These are phyloP conservation scores for Kandelia obovata DNA, from an alignment of 345 rosid genomes.

Conservation along the genomic window DNA sequence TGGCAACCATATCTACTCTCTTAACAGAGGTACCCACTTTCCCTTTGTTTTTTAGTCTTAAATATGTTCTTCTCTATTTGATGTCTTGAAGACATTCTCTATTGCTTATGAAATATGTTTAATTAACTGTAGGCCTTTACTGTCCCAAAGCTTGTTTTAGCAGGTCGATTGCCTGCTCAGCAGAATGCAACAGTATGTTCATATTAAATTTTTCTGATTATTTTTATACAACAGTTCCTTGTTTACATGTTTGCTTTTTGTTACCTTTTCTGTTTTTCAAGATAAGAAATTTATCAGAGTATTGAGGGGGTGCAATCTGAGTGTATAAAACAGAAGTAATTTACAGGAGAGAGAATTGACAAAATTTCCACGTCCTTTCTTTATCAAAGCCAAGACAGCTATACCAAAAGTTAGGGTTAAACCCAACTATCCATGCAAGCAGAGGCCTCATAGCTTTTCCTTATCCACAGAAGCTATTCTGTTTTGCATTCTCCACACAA, in stretches of 20 bases:
- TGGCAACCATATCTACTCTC: conserved; percentile 86
- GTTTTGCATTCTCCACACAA: too few relatives aligned
- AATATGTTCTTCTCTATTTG: conserved; percentile 1
- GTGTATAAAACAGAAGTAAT: too few relatives aligned
- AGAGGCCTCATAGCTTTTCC: too few relatives aligned
- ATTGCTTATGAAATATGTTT: conserved; percentile 21
- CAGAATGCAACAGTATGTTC: conserved; percentile 97
- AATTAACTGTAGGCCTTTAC: conserved; percentile 69
- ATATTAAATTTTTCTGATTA: neutral
- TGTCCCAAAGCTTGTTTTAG: conserved; percentile 94
- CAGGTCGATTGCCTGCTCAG: conserved; percentile 96
- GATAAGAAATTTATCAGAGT: too few relatives aligned
- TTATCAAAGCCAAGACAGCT: too few relatives aligned
- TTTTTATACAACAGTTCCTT: neutral
- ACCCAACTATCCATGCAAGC: too few relatives aligned
- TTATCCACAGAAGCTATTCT: too few relatives aligned
- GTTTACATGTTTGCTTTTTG: neutral
- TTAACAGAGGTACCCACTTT: conserved; percentile 62
- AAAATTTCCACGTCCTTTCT: too few relatives aligned
- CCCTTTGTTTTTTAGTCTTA: neutral
- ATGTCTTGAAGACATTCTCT: conserved; percentile 14
- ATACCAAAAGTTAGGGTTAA: too few relatives aligned
- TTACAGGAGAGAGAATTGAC: too few relatives aligned
- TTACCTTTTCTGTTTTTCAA: too few relatives aligned
- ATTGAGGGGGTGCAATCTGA: too few relatives aligned